A percentile compares a stretch with the other conserved stretches of the same genome.
phyloP scores from a whole-genome alignment of 768 basidiomycete species.

The Tulasnella sp. region DNA sequence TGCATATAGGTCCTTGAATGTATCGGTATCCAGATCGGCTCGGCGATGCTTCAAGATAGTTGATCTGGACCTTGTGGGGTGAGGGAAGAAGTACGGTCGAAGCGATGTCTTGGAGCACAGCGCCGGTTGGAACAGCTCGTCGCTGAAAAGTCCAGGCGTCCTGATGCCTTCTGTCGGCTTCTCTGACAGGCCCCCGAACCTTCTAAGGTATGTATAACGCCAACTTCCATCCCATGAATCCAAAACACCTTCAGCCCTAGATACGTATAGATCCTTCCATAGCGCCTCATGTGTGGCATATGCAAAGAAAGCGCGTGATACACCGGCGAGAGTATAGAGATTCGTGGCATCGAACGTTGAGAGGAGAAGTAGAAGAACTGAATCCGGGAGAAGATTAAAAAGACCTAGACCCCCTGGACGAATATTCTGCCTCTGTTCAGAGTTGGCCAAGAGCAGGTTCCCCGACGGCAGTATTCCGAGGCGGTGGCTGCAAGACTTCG shows the following conservation, averaged over 20 bases:
- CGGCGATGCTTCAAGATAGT: neutral
- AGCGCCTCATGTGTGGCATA: conserved; percentile 6
- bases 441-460: conserved; percentile 1
- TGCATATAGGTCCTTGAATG: conserved; percentile 1
- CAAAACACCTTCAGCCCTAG: neutral
- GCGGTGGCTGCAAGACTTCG: neutral
- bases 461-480: conserved; percentile 11
- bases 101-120: conserved; percentile 9
- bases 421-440: neutral
- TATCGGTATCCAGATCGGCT: neutral
- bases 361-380: conserved; percentile 1
- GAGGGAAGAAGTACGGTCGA: conserved; percentile 6
- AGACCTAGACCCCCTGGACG: neutral
- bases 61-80: neutral
- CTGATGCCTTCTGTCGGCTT: conserved; percentile 6
- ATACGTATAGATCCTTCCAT: conserved; percentile 8
- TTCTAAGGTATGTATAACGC: conserved; percentile 10
- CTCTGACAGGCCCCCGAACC: neutral
- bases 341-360: neutral
- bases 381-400: conserved; percentile 1
- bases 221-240: conserved; percentile 9
- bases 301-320: conserved; percentile 11
- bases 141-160: conserved; percentile 11
- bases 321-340: neutral
- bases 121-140: conserved; percentile 11